A percentile compares a stretch with the other conserved stretches of the same genome.
Conservation (phyloP, 2,329 filamentous ascomycete genomes). For the Fusarium sambucinum region DNA sequence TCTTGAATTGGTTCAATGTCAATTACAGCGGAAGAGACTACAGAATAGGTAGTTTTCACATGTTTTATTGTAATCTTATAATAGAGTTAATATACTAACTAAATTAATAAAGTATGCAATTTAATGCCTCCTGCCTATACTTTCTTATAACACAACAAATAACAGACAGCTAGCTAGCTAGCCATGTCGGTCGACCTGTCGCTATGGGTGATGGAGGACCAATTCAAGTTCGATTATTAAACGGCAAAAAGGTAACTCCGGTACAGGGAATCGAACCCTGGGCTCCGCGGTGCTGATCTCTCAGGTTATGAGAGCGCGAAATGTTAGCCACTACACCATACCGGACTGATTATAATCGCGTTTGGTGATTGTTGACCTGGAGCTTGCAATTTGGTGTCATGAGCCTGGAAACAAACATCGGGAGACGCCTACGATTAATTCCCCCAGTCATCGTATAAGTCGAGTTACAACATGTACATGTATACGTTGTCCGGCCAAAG, state of each 20-base stretch:
- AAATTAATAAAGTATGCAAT: not conserved
- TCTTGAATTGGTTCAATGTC: not conserved
- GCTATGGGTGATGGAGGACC: not conserved
- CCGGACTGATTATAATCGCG: constrained; percentile 32
- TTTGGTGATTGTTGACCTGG: not conserved
- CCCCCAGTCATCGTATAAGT: not conserved
- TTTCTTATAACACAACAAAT: not conserved
- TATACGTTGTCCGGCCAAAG: not conserved
- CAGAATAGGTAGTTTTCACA: not conserved
- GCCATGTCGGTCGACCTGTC: not conserved
- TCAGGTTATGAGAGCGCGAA: constrained; percentile 50
- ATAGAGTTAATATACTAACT: no score
- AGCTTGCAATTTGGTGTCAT: accelerated
- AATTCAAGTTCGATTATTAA: no score
- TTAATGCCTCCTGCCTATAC: not conserved
- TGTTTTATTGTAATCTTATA: not conserved
- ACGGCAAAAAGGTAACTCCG: constrained; percentile 18
- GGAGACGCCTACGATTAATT: no score
- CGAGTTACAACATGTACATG: not conserved
- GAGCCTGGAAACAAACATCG: accelerated
- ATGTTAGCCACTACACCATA: constrained; percentile 53
- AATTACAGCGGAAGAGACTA: not conserved
- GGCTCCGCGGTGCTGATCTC: constrained; percentile 44
- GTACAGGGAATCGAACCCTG: constrained; percentile 49
- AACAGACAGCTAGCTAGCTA: not conserved